Percentiles rank a stretch among this genome's conserved stretches.
Evolutionary conservation across 164 flowering plant genomes (phyloP).

Genomic region (Magnolia kwangsiensis): DNA sequence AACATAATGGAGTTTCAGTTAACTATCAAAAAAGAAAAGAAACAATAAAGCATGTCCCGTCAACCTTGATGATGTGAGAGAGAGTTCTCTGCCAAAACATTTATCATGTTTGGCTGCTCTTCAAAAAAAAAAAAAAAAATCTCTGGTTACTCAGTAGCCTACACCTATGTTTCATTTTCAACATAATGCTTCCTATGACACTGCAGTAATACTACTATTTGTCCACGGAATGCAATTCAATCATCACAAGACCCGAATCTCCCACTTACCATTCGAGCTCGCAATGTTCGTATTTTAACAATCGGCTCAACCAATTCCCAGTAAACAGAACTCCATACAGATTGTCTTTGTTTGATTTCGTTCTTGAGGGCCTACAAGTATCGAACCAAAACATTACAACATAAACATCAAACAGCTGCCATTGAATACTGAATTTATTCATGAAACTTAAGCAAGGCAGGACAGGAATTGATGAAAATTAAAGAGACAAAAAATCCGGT

Average conservation of each 20-base stretch:
- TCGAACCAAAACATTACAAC: background rate
- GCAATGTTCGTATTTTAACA: slow-evolving; percentile 74
- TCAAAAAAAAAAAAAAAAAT: too few relatives aligned
- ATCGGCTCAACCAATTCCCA: slow-evolving; percentile 89
- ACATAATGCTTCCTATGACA: background rate
- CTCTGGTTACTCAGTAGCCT: background rate
- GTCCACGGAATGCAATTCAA: background rate
- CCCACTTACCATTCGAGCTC: slow-evolving; percentile 78
- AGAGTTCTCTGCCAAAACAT: too few relatives aligned
- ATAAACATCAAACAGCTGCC: background rate
- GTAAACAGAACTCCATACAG: slow-evolving; percentile 63
- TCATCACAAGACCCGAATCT: slow-evolving; percentile 5
- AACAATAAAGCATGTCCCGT: too few relatives aligned
- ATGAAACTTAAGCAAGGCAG: background rate
- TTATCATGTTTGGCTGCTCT: too few relatives aligned
- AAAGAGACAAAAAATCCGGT: background rate
- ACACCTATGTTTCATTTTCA: background rate
- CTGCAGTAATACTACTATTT: background rate
- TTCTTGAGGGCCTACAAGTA: slow-evolving; percentile 68
- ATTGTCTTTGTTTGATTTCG: slow-evolving; percentile 82
- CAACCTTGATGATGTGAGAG: too few relatives aligned
- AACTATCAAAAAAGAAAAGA: too few relatives aligned
- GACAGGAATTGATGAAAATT: background rate
- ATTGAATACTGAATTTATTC: background rate
- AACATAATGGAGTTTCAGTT: too few relatives aligned